phyloP scores from a whole-genome alignment of 768 basidiomycete species.

The Serendipita indica region DNA sequence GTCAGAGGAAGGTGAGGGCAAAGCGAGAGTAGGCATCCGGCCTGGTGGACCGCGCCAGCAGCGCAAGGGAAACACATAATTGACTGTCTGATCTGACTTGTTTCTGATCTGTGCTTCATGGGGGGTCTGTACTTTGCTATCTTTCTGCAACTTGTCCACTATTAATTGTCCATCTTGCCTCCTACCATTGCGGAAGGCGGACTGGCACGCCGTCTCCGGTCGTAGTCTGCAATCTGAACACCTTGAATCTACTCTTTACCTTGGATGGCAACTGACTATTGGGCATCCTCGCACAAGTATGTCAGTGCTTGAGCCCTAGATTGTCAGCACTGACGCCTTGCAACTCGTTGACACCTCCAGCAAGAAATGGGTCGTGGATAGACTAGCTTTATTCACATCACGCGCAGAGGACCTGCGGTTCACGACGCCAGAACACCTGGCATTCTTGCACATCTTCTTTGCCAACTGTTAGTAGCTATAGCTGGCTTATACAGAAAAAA shows the following conservation, averaged over 20 bases:
- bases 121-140: no score
- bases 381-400: constrained; percentile 57
- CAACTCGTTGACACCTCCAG: constrained; percentile 27
- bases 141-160: no score
- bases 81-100: no score
- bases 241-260: no score
- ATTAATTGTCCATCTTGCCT: no score
- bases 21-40: neutral
- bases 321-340: neutral
- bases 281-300: constrained; percentile 83
- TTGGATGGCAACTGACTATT: constrained; percentile 92
- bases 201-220: no score
- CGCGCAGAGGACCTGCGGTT: constrained; percentile 64
- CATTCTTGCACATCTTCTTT: constrained; percentile 78
- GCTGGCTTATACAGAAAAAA: no score
- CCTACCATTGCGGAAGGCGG: no score
- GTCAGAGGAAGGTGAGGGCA: constrained; percentile 40
- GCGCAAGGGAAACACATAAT: neutral
- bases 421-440: constrained; percentile 59
- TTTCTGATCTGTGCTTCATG: no score
- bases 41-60: constrained; percentile 5
- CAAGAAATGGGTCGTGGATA: constrained; percentile 84
- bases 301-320: constrained; percentile 18
- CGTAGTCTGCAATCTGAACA: no score
- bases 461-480: constrained; percentile 43